A percentile compares a stretch with the other conserved stretches of the same genome.
Evolutionary conservation across 2,329 filamentous ascomycete species (phyloP).

Genomic region (Samsoniella hepiali): DNA sequence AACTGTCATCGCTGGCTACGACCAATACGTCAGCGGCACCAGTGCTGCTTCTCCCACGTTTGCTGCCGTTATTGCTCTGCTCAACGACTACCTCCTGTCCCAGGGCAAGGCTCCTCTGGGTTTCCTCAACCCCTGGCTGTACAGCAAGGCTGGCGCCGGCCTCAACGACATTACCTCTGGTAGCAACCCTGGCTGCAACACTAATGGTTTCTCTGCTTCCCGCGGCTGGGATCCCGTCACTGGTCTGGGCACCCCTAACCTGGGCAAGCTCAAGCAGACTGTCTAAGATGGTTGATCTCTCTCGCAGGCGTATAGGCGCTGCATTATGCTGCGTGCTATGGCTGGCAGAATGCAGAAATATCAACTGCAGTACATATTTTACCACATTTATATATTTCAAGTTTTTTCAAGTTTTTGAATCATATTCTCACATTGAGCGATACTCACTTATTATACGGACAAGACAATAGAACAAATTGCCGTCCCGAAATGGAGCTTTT

Average conservation of each 20-base stretch:
- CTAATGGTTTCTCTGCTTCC: constrained; percentile 14
- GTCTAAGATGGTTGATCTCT: constrained; percentile 11
- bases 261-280: constrained; percentile 5
- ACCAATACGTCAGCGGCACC: constrained; percentile 16
- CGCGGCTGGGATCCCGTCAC: constrained; percentile 35
- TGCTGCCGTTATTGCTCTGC: constrained; percentile 39
- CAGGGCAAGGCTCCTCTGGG: constrained; percentile 36
- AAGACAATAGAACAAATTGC: too few species aligned
- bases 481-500: too few species aligned
- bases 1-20: not conserved
- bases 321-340: not conserved
- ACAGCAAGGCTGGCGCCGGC: constrained; percentile 25
- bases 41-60: constrained; percentile 40
- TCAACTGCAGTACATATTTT: not conserved
- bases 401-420: not conserved
- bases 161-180: constrained; percentile 25
- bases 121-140: constrained; percentile 44
- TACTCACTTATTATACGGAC: not conserved
- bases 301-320: not conserved
- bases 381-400: not conserved
- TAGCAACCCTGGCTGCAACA: constrained; percentile 20
- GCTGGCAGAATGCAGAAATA: not conserved
- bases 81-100: constrained; percentile 41
- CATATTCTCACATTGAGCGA: not conserved
- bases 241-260: constrained; percentile 21